phyloP scores from a whole-genome alignment of 495 filamentous ascomycete genomes.

The Xeromyces bisporus region DNA sequence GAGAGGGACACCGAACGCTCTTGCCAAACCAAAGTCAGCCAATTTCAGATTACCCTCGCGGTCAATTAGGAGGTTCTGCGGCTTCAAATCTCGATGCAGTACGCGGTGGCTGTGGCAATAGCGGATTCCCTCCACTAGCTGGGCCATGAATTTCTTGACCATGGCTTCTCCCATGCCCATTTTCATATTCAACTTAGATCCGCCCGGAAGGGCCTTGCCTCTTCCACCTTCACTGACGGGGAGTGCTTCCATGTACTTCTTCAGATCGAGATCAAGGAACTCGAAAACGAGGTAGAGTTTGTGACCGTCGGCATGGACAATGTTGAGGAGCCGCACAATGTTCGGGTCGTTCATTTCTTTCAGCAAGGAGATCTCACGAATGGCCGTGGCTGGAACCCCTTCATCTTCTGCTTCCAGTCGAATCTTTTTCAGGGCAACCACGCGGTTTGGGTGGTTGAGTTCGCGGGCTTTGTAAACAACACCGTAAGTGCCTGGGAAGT shows the following conservation, averaged over 20 bases:
- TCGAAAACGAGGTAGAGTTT: conserved; percentile 94
- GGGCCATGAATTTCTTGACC: conserved; percentile 95
- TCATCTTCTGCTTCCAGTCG: conserved; percentile 95
- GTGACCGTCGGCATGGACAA: conserved; percentile 91
- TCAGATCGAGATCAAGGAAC: conserved; percentile 83
- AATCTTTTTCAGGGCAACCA: conserved; percentile 96
- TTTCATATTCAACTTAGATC: conserved; percentile 44
- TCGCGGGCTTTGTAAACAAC: conserved; percentile 88
- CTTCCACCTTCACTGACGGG: conserved; percentile 79
- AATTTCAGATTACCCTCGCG: conserved; percentile 91
- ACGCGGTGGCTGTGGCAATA: conserved; percentile 95
- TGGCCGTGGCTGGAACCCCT: conserved; percentile 89
- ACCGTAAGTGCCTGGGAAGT: conserved; percentile 60
- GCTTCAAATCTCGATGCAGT: conserved; percentile 91
- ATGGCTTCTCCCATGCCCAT: conserved; percentile 77
- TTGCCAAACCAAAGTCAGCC: conserved; percentile 90
- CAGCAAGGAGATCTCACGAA: conserved; percentile 87
- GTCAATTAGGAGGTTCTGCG: conserved; percentile 92
- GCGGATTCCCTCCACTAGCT: conserved; percentile 75
- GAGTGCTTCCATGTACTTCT: conserved; percentile 98
- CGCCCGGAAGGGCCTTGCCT: conserved; percentile 75
- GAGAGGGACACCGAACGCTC: conserved; percentile 91
- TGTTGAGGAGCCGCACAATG: conserved; percentile 82
- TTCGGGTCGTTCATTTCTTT: conserved; percentile 96
- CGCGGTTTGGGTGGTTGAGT: conserved; percentile 55